Evolutionary conservation across 805 yeast genomes (phyloP).

Genomic region (Wickerhamomyces sydowiorum): DNA sequence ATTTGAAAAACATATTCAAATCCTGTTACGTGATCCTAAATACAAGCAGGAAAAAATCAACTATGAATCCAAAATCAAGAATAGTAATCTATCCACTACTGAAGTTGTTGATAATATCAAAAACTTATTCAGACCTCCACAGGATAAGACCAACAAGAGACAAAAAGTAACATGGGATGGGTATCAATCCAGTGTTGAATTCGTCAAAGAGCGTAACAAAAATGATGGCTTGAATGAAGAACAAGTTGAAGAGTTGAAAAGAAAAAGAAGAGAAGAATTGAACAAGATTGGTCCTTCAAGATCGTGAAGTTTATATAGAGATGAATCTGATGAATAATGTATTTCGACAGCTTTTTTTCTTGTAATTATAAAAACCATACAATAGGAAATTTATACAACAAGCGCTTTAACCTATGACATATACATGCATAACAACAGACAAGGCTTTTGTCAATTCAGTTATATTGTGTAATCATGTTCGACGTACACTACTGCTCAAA

Average conservation of each 20-base stretch:
- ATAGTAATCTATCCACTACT: conserved; percentile 43
- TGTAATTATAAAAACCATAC: too few species aligned
- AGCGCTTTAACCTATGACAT: too few species aligned
- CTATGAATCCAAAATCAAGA: conserved; percentile 50
- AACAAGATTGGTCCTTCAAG: neutral
- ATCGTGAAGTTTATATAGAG: neutral
- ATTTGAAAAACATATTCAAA: conserved; percentile 66
- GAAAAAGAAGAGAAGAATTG: conserved; percentile 7
- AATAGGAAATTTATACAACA: too few species aligned
- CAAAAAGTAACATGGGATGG: conserved; percentile 31
- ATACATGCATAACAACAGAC: too few species aligned
- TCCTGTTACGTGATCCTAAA: conserved; percentile 69
- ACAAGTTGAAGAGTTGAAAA: conserved; percentile 20
- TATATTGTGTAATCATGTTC: too few species aligned
- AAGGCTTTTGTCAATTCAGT: too few species aligned
- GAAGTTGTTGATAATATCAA: conserved; percentile 62
- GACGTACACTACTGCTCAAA: too few species aligned
- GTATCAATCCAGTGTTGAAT: conserved; percentile 20
- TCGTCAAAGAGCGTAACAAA: conserved; percentile 13
- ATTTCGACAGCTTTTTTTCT: too few species aligned
- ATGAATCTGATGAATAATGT: neutral
- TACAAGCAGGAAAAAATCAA: conserved; percentile 61
- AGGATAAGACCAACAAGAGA: conserved; percentile 16
- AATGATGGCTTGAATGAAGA: conserved; percentile 9
- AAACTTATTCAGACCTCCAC: conserved; percentile 31